Conservation (phyloP, 2,329 filamentous ascomycete species). For the Chrysosporium queenslandicum region DNA sequence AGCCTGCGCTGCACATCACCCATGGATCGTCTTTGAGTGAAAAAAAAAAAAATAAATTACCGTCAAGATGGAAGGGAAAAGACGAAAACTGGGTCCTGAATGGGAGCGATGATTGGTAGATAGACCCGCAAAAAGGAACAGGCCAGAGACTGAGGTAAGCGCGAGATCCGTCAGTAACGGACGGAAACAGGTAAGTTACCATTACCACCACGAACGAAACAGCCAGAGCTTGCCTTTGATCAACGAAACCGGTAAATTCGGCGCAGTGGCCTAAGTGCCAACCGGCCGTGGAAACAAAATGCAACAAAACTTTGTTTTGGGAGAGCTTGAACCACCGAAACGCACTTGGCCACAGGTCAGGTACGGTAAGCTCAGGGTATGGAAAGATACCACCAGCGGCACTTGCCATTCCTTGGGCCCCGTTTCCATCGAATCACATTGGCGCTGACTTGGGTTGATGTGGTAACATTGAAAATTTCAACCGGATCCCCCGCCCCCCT, state of each 20-base stretch:
- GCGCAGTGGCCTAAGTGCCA: background rate
- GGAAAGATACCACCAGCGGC: background rate
- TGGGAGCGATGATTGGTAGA: background rate
- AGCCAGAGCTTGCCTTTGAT: background rate
- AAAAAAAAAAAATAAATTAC: slow-evolving; percentile 9
- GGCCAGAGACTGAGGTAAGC: slow-evolving; percentile 1
- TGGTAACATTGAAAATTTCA: background rate
- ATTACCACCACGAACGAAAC: background rate
- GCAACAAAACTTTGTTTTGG: background rate
- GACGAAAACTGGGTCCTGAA: background rate
- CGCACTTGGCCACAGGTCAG: background rate
- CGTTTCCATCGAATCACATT: background rate
- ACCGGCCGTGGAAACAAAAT: background rate
- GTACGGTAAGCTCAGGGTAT: background rate
- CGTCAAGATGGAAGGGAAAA: background rate
- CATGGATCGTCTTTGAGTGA: slow-evolving; percentile 7
- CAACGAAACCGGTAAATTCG: slow-evolving; percentile 1
- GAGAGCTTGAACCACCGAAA: background rate
- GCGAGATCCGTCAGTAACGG: slow-evolving; percentile 5
- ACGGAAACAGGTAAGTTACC: background rate
- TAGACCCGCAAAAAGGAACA: background rate
- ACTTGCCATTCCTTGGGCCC: background rate
- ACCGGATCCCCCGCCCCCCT: background rate
- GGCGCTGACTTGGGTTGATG: background rate
- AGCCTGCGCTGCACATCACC: slow-evolving; percentile 4